These are phyloP conservation scores for Phlyctochytrium arcticum DNA, from an alignment of 192 early-diverging fungal species.

Conservation along the genomic window DNA sequence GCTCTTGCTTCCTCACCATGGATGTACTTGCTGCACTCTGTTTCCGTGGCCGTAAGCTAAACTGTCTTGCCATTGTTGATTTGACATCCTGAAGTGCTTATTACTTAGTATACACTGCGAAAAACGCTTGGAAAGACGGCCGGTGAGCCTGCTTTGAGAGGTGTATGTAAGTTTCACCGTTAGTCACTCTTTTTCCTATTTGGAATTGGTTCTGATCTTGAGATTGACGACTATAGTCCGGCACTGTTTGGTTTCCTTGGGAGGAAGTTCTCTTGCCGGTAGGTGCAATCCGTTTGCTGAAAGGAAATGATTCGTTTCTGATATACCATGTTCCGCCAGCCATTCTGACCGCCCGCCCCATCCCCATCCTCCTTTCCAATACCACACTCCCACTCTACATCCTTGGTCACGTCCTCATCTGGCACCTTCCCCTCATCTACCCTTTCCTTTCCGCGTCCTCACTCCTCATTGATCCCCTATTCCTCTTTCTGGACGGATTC, in stretches of 20 bases:
- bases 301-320: background rate
- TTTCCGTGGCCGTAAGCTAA: conserved; percentile 3
- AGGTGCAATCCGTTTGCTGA: background rate
- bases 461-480: conserved; percentile 2
- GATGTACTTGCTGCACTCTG: conserved; percentile 4
- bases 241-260: conserved; percentile 15
- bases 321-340: conserved; percentile 3
- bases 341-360: conserved; percentile 29
- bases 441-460: conserved; percentile 11
- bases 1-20: conserved; percentile 3
- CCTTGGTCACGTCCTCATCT: conserved; percentile 32
- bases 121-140: background rate
- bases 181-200: background rate
- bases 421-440: conserved; percentile 23
- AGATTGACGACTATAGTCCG: background rate
- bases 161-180: background rate
- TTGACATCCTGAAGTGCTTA: no score
- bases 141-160: conserved; percentile 1
- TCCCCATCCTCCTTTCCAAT: conserved; percentile 26
- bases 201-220: background rate
- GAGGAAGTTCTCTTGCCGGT: conserved; percentile 32
- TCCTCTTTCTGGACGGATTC: conserved; percentile 26
- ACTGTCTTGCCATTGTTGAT: background rate
- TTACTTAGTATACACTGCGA: background rate
- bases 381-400: conserved; percentile 23